Conservation (phyloP, 345 rosid species). For the Abelmoschus esculentus region DNA sequence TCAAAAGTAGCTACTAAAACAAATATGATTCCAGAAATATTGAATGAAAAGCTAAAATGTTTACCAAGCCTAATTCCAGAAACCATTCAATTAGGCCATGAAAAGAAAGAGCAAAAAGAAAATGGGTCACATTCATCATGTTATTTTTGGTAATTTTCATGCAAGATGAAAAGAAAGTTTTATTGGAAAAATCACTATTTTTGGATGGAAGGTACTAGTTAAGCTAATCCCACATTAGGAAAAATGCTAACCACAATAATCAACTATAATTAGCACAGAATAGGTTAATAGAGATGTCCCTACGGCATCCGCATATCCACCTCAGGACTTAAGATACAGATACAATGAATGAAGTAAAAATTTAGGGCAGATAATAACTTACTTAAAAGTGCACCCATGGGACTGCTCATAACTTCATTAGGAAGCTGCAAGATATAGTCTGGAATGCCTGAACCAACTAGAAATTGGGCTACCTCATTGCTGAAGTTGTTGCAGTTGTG, state of each 20-base stretch:
- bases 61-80: neutral
- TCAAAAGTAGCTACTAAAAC: neutral
- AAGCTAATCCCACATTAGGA: neutral
- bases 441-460: conserved; percentile 74
- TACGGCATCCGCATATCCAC: too few species aligned
- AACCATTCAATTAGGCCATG: neutral
- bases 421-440: conserved; percentile 87
- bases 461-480: conserved; percentile 84
- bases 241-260: neutral
- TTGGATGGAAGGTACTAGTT: neutral
- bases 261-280: neutral
- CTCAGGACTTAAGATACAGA: neutral
- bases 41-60: neutral
- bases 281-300: neutral
- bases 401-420: conserved; percentile 79
- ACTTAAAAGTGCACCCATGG: conserved; percentile 86
- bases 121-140: neutral
- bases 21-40: neutral
- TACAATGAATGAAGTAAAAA: neutral
- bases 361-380: conserved; percentile 24
- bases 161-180: neutral
- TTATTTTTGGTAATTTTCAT: neutral
- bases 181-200: neutral
- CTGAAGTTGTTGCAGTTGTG: conserved; percentile 96
- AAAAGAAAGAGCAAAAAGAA: neutral